Evolutionary conservation across 345 rosid species (phyloP).

Genomic region (Ailanthus altissimus): DNA sequence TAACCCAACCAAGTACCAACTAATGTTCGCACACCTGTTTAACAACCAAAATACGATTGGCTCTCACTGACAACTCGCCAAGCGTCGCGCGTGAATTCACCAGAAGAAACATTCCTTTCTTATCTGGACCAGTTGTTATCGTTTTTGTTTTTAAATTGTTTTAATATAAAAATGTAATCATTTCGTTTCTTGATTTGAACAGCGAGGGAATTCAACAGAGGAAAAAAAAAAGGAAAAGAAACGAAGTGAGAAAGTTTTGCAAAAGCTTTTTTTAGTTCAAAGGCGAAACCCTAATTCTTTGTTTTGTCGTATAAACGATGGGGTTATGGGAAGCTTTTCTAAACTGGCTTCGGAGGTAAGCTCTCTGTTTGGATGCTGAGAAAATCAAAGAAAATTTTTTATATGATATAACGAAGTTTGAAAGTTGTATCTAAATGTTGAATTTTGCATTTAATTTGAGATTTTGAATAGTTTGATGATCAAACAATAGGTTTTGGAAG

Average conservation of each 20-base stretch:
- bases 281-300: slow-evolving; percentile 15
- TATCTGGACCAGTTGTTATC: not conserved
- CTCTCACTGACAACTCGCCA: not conserved
- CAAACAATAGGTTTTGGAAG: not conserved
- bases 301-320: slow-evolving; percentile 22
- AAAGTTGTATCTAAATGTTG: not conserved
- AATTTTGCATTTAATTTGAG: not conserved
- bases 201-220: slow-evolving; percentile 31
- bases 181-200: slow-evolving; percentile 21
- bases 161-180: not conserved
- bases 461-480: not conserved
- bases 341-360: slow-evolving; percentile 45
- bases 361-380: slow-evolving; percentile 15
- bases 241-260: not conserved
- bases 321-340: slow-evolving; percentile 46
- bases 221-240: not conserved
- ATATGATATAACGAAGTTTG: not conserved
- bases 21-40: not conserved
- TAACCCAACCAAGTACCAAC: not conserved
- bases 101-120: not conserved
- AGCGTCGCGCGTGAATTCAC: not conserved
- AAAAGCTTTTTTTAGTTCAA: not conserved
- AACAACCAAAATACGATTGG: not conserved
- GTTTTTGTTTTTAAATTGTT: not conserved
- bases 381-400: not conserved